Conservation (phyloP, 495 filamentous ascomycete genomes). For the Xylaria longipes region DNA sequence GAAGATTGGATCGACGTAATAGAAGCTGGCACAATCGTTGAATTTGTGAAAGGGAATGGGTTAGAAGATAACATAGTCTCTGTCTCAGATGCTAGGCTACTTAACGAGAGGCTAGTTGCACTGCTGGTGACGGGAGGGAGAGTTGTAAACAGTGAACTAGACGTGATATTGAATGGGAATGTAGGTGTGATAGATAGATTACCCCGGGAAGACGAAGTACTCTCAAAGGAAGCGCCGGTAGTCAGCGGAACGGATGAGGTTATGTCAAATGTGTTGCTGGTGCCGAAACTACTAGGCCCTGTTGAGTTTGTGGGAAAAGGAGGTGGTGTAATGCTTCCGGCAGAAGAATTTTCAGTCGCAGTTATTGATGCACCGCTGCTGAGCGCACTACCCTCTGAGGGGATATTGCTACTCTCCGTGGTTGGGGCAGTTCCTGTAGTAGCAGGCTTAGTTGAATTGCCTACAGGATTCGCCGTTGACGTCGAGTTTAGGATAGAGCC, state of each 20-base stretch:
- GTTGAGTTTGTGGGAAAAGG: slow-evolving; percentile 23
- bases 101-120: background rate
- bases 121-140: background rate
- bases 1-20: background rate
- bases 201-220: background rate
- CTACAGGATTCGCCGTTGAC: background rate
- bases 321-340: slow-evolving; percentile 19
- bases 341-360: slow-evolving; percentile 7
- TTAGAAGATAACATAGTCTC: background rate
- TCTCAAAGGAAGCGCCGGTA: background rate
- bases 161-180: background rate
- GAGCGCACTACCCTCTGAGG: background rate
- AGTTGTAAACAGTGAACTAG: background rate
- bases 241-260: background rate
- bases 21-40: slow-evolving; percentile 1
- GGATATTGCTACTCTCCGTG: background rate
- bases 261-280: background rate
- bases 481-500: background rate
- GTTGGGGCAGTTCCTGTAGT: background rate
- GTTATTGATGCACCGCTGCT: slow-evolving; percentile 15
- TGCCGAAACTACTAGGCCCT: background rate
- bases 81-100: slow-evolving; percentile 3
- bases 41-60: background rate
- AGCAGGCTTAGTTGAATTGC: slow-evolving; percentile 2
- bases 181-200: background rate